phyloP scores from a whole-genome alignment of 495 filamentous ascomycete genomes.

The Trichoderma orchidacearum region DNA sequence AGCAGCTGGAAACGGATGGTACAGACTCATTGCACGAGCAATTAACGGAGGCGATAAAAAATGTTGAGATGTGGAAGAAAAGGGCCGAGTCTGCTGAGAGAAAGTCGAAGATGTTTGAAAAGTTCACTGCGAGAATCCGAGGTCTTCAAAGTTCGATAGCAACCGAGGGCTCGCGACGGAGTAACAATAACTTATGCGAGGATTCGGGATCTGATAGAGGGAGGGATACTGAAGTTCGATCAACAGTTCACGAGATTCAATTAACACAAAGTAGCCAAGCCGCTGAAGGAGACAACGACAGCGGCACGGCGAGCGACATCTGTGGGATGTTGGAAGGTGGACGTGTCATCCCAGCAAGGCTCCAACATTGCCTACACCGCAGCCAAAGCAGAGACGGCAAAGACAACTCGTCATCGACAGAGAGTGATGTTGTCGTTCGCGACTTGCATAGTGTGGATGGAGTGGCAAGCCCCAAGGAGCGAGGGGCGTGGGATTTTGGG shows the following conservation, averaged over 20 bases:
- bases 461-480: not conserved
- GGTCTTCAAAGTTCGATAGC: not conserved
- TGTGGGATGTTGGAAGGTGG: not conserved
- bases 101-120: conserved; percentile 23
- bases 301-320: too few species aligned
- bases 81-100: conserved; percentile 38
- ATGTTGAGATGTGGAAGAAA: conserved; percentile 31
- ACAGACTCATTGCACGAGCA: conserved; percentile 27
- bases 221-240: not conserved
- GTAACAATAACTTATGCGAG: not conserved
- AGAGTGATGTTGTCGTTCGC: not conserved
- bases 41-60: conserved; percentile 26
- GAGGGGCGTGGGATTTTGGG: not conserved
- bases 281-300: not conserved
- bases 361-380: not conserved
- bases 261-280: too few species aligned
- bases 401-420: too few species aligned
- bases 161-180: not conserved
- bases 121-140: conserved; percentile 12
- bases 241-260: not conserved
- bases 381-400: too few species aligned
- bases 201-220: conserved; percentile 1
- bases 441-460: not conserved
- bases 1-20: conserved; percentile 20
- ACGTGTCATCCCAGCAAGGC: not conserved